phyloP scores from a whole-genome alignment of 305 asterid species.

The Fraxinus xanthoxyloides region DNA sequence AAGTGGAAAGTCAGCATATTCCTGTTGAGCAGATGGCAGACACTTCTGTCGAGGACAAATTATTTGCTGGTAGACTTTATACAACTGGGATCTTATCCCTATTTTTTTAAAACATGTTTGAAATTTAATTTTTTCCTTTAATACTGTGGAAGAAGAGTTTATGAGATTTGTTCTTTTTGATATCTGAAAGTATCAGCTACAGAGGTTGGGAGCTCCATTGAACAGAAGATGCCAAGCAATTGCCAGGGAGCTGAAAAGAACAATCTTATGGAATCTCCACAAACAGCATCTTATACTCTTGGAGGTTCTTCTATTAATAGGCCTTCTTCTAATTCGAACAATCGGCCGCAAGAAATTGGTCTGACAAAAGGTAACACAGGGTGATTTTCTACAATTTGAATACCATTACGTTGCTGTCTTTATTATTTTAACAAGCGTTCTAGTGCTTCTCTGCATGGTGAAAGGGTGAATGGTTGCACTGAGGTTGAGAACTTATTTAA shows the following conservation, averaged over 20 bases:
- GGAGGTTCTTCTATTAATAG: conserved; percentile 50
- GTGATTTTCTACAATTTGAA: not conserved
- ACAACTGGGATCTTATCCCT: conserved; percentile 23
- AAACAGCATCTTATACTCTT: conserved; percentile 37
- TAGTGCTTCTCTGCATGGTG: not conserved
- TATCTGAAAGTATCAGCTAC: conserved; percentile 39
- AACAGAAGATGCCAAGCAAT: conserved; percentile 43
- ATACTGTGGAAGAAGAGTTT: conserved; percentile 18
- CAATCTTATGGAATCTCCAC: conserved; percentile 49
- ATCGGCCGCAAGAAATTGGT: conserved; percentile 61
- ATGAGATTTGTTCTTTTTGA: conserved; percentile 25
- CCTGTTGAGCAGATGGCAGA: conserved; percentile 36
- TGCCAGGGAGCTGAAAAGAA: conserved; percentile 51
- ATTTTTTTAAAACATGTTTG: not conserved
- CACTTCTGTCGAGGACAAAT: conserved; percentile 39
- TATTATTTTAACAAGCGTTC: not conserved
- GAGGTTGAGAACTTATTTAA: not conserved
- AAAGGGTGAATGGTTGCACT: conserved; percentile 1
- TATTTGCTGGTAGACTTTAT: conserved; percentile 45
- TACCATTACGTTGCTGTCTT: conserved; percentile 5
- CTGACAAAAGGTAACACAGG: conserved; percentile 57
- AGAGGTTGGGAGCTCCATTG: conserved; percentile 41
- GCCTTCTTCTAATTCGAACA: conserved; percentile 74
- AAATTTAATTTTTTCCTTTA: conserved; percentile 14
- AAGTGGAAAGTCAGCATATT: conserved; percentile 40